These are phyloP conservation scores for Alternaria triticimaculans DNA, from an alignment of 2,329 filamentous ascomycete genomes.

Conservation along the genomic window DNA sequence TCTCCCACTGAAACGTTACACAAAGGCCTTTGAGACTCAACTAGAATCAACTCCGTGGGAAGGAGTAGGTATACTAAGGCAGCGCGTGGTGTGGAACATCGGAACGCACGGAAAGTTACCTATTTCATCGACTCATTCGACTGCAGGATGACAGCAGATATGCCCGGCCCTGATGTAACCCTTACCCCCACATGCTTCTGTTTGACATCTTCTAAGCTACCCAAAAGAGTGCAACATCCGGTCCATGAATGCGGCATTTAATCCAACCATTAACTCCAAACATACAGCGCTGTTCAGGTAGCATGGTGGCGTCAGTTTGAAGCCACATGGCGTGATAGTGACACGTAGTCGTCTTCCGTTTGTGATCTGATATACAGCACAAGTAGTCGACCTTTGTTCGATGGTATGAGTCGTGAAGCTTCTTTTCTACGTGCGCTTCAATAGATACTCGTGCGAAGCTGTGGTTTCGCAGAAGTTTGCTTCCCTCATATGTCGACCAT, in stretches of 20 bases:
- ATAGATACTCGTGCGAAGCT: background rate
- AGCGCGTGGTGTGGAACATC: background rate
- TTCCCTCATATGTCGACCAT: background rate
- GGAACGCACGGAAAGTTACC: background rate
- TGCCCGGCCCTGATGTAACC: no score
- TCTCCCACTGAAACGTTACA: background rate
- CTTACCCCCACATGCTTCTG: no score
- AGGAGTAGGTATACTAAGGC: background rate
- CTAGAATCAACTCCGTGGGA: background rate
- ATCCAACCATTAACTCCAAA: no score
- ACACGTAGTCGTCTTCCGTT: background rate
- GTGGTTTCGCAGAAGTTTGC: rapidly evolving
- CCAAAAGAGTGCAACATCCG: no score
- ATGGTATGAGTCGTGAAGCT: background rate
- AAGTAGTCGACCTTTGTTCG: background rate
- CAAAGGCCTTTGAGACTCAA: background rate
- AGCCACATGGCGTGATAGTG: background rate
- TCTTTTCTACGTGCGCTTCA: background rate
- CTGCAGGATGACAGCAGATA: background rate
- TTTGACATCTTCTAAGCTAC: no score
- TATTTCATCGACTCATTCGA: background rate
- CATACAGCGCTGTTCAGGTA: background rate
- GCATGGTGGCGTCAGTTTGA: background rate
- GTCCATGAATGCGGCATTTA: no score
- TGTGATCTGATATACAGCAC: background rate